Evolutionary conservation across 2,329 filamentous ascomycete species (phyloP).

Genomic region (Penicillium italicum): DNA sequence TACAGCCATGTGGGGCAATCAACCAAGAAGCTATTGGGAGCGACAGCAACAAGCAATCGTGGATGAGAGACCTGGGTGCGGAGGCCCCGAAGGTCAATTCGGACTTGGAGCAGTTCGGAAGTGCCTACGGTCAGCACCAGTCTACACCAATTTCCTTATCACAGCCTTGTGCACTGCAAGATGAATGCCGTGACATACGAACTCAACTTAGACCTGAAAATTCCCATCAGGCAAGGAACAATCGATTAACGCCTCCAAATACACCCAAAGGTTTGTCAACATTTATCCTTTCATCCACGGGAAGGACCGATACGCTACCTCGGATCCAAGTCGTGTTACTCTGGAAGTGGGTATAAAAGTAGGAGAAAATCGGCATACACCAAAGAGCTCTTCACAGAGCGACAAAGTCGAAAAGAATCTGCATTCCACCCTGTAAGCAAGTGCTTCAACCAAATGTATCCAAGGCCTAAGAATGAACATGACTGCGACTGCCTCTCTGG

Average conservation of each 20-base stretch:
- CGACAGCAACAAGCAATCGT: not conserved
- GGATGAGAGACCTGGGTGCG: no score
- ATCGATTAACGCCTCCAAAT: constrained; percentile 3
- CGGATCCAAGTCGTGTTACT: not conserved
- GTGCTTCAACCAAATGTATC: not conserved
- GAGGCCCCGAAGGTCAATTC: not conserved
- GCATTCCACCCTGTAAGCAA: not conserved
- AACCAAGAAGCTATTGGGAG: not conserved
- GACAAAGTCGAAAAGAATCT: not conserved
- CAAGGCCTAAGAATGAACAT: not conserved
- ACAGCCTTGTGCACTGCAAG: not conserved
- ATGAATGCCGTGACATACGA: constrained; percentile 7
- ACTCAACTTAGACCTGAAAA: not conserved
- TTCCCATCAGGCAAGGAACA: not conserved
- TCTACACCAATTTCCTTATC: not conserved
- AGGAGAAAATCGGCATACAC: no score
- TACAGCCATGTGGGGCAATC: not conserved
- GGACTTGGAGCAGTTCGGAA: not conserved
- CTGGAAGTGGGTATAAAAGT: not conserved
- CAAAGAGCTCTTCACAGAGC: not conserved
- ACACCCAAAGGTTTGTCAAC: constrained; percentile 2
- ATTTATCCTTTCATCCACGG: constrained; percentile 1
- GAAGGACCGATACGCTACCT: not conserved
- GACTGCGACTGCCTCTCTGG: not conserved
- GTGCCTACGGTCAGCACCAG: not conserved